Conservation (phyloP, 208 protist species). For the Leishmania mexicana region DNA sequence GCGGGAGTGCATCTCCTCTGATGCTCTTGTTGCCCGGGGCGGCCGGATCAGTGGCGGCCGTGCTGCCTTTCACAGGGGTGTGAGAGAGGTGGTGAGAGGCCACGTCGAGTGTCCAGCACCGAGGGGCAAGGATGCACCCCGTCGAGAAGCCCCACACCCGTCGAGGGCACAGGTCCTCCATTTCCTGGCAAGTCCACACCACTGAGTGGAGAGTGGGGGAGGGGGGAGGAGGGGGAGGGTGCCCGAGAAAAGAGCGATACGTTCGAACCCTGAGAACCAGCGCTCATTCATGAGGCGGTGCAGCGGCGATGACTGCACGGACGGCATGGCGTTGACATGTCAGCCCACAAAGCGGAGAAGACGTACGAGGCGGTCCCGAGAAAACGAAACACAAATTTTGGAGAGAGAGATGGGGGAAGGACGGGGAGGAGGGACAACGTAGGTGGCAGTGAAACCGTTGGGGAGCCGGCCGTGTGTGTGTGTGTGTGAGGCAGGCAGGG, state of each 20-base stretch:
- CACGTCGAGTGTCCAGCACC: conserved; percentile 57
- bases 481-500: not conserved
- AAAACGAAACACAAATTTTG: not conserved
- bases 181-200: not conserved
- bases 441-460: not conserved
- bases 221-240: no score
- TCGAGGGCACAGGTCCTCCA: conserved; percentile 42
- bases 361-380: not conserved
- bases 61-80: conserved; percentile 4
- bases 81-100: conserved; percentile 43
- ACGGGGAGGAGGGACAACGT: not conserved
- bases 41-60: not conserved
- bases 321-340: not conserved
- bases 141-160: conserved; percentile 50
- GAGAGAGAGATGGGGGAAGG: not conserved
- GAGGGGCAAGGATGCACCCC: conserved; percentile 52
- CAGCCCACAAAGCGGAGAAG: not conserved
- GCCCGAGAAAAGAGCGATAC: not conserved
- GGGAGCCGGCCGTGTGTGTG: not conserved
- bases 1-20: conserved; percentile 8
- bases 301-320: not conserved
- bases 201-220: not conserved
- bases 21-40: no score
- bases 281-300: not conserved
- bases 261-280: not conserved